Percentiles rank a stretch among this genome's conserved stretches.
Evolutionary conservation across 495 filamentous ascomycete genomes (phyloP).

Genomic region (Penicillium samsonianum): DNA sequence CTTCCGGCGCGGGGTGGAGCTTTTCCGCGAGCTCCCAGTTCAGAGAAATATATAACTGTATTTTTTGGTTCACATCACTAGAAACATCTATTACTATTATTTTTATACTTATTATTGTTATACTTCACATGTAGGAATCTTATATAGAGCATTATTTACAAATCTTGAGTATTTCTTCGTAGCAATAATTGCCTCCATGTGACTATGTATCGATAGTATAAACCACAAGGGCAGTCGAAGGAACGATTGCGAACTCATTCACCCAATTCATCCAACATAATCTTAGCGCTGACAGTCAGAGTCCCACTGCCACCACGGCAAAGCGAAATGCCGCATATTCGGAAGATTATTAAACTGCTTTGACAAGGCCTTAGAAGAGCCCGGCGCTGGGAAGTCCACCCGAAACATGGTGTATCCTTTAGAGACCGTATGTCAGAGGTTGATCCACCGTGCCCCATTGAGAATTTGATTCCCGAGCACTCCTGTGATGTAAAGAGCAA

Average conservation of each 20-base stretch:
- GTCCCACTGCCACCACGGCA: neutral
- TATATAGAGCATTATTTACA: no score
- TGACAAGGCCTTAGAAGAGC: conserved; percentile 1
- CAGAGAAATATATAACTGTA: no score
- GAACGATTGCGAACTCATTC: no score
- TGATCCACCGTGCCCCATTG: neutral
- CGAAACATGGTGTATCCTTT: neutral
- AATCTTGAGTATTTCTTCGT: neutral
- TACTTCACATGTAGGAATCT: no score
- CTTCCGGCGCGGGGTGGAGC: conserved; percentile 11
- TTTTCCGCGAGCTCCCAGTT: conserved; percentile 10
- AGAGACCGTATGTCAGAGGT: neutral
- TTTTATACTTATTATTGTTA: no score
- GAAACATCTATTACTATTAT: no score
- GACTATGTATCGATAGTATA: no score
- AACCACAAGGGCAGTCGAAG: no score
- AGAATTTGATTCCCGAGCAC: neutral
- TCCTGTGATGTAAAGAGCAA: neutral
- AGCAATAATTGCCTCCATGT: neutral
- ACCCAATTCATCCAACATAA: neutral
- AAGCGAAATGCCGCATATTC: neutral
- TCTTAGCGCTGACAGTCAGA: neutral
- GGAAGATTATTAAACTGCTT: neutral
- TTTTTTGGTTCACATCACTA: no score
- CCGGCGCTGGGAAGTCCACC: neutral